Conservation (phyloP, 768 basidiomycete species). For the Cyclocybe aegerita region DNA sequence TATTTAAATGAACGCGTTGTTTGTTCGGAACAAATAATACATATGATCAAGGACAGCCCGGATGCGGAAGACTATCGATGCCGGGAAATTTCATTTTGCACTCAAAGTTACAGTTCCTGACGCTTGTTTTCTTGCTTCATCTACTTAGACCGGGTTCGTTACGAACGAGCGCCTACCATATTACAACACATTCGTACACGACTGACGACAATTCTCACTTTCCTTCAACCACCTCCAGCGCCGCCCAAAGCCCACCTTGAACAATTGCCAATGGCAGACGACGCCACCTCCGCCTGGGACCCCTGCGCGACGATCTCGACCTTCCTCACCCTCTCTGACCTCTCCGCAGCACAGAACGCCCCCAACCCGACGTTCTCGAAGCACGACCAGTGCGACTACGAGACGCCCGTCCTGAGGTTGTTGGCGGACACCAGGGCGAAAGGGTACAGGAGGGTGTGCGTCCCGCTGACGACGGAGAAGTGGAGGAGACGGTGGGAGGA, state of each 20-base stretch:
- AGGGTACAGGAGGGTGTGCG: conserved; percentile 73
- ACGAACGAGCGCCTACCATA: too few relatives aligned
- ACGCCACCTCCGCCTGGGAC: conserved; percentile 30
- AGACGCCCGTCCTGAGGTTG: conserved; percentile 52
- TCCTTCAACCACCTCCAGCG: not conserved
- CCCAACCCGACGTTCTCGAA: conserved; percentile 12
- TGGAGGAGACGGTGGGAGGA: conserved; percentile 89
- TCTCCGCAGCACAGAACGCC: conserved; percentile 30
- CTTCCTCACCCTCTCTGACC: conserved; percentile 40
- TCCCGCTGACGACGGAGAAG: conserved; percentile 85
- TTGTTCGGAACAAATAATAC: conserved; percentile 20
- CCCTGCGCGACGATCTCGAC: conserved; percentile 34
- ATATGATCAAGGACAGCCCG: too few relatives aligned
- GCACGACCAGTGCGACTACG: conserved; percentile 12
- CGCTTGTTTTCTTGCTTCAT: too few relatives aligned
- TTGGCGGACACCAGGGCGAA: conserved; percentile 52
- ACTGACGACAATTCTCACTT: too few relatives aligned
- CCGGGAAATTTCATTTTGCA: too few relatives aligned
- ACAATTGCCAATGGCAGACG: conserved; percentile 8
- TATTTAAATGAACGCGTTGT: conserved; percentile 23
- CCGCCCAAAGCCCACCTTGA: not conserved
- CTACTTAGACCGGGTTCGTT: too few relatives aligned
- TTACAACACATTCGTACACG: too few relatives aligned
- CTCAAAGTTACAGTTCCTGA: too few relatives aligned
- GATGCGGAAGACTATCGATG: too few relatives aligned